Conservation (phyloP, 2,329 filamentous ascomycete genomes). For the Cladophialophora yegresii region DNA sequence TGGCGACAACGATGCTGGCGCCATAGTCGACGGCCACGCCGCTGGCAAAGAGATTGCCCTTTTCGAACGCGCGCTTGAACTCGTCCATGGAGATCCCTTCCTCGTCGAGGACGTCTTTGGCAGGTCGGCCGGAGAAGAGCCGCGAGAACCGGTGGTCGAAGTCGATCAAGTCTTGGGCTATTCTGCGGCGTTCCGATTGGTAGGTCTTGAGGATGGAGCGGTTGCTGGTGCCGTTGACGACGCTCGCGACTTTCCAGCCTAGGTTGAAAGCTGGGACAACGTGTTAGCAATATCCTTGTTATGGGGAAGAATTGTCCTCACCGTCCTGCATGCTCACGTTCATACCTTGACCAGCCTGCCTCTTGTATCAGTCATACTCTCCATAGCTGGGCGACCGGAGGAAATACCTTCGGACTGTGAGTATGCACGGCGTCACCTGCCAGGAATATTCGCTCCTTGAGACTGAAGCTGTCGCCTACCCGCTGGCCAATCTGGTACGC, state of each 20-base stretch:
- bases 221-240: conserved; percentile 48
- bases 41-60: conserved; percentile 62
- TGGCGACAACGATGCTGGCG: conserved; percentile 58
- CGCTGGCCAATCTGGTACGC: conserved; percentile 70
- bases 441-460: conserved; percentile 64
- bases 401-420: conserved; percentile 38
- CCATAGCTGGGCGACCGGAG: neutral
- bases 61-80: conserved; percentile 63
- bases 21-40: conserved; percentile 62
- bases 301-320: conserved; percentile 17
- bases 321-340: conserved; percentile 70
- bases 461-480: conserved; percentile 60
- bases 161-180: conserved; percentile 67
- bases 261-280: conserved; percentile 52
- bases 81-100: conserved; percentile 63
- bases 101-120: conserved; percentile 61
- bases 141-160: conserved; percentile 61
- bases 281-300: neutral
- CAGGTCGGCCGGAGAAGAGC: conserved; percentile 60
- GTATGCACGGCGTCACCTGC: conserved; percentile 67
- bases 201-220: conserved; percentile 55
- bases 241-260: conserved; percentile 58
- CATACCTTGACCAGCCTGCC: conserved; percentile 71
- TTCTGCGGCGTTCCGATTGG: conserved; percentile 56
- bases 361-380: conserved; percentile 33